Percentiles rank a stretch among this genome's conserved stretches.
phyloP scores from a whole-genome alignment of 768 basidiomycete species.

The Stropharia rugosoannulata region DNA sequence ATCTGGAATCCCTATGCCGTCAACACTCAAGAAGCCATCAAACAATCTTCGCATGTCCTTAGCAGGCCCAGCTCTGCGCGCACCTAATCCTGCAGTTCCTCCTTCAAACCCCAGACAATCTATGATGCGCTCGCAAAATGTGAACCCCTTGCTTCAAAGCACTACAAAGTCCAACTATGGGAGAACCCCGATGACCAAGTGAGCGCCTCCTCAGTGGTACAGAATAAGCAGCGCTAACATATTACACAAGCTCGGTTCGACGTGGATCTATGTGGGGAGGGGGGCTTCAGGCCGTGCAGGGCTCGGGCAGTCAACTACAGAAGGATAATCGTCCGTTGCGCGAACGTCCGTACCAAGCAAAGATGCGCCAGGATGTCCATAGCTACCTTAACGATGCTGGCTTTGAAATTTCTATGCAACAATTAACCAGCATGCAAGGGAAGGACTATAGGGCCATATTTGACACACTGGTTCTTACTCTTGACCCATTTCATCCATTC shows the following conservation, averaged over 20 bases:
- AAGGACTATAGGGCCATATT: constrained; percentile 89
- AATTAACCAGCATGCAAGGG: constrained; percentile 74
- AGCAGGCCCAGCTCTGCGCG: constrained; percentile 71
- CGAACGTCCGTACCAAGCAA: constrained; percentile 68
- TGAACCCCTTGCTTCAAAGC: constrained; percentile 69
- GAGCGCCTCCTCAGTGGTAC: constrained; percentile 19
- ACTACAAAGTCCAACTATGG: constrained; percentile 65
- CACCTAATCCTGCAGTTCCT: constrained; percentile 43
- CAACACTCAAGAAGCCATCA: constrained; percentile 70
- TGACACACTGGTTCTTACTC: constrained; percentile 64
- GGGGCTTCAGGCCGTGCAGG: constrained; percentile 44
- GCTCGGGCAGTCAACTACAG: constrained; percentile 50
- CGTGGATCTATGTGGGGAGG: constrained; percentile 76
- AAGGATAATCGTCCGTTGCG: constrained; percentile 82
- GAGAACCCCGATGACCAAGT: constrained; percentile 76
- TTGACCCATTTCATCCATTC: constrained; percentile 71
- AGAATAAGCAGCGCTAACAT: not conserved
- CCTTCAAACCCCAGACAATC: constrained; percentile 66
- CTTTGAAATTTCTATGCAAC: constrained; percentile 66
- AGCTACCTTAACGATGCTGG: constrained; percentile 65
- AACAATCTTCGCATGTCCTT: constrained; percentile 67
- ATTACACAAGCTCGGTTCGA: constrained; percentile 55
- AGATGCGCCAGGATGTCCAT: constrained; percentile 77
- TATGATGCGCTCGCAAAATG: constrained; percentile 65
- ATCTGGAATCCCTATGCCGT: constrained; percentile 73